These are phyloP conservation scores for Jaenimonas drosophilae DNA, from an alignment of 208 protist species.

Conservation along the genomic window DNA sequence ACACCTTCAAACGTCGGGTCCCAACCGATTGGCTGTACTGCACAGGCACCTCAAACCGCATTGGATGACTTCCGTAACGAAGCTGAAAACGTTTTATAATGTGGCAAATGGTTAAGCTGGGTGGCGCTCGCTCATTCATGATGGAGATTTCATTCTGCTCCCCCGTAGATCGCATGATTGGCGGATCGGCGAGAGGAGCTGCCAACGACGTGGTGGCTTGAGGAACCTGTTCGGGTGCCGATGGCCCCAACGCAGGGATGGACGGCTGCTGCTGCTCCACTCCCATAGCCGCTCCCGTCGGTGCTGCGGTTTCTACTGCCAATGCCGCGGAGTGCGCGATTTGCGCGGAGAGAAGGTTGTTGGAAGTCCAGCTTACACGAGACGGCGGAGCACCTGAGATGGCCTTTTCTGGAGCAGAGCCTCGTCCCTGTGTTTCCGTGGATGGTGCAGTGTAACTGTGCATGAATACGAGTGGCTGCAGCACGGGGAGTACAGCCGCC, in stretches of 20 bases:
- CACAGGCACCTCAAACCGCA: conserved; percentile 57
- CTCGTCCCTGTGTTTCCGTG: too few relatives aligned
- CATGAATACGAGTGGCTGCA: too few relatives aligned
- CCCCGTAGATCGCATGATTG: not conserved
- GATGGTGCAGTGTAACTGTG: too few relatives aligned
- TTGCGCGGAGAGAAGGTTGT: too few relatives aligned
- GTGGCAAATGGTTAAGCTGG: conserved; percentile 48
- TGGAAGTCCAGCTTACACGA: too few relatives aligned
- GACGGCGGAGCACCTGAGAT: too few relatives aligned
- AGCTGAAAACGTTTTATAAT: conserved; percentile 43
- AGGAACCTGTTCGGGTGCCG: not conserved
- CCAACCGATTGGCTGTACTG: conserved; percentile 40
- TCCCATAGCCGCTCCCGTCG: not conserved
- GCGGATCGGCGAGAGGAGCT: not conserved
- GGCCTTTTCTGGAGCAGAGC: too few relatives aligned
- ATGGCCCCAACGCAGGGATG: not conserved
- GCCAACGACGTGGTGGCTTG: not conserved
- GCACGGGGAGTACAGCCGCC: too few relatives aligned
- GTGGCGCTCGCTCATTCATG: conserved; percentile 43
- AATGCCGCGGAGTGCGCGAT: too few relatives aligned
- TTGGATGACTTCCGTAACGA: conserved; percentile 44
- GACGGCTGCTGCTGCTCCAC: not conserved
- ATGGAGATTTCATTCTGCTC: conserved; percentile 17
- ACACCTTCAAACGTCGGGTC: conserved; percentile 47
- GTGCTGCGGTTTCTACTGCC: not conserved